Evolutionary conservation across 2,329 filamentous ascomycete genomes (phyloP).

Genomic region (Fusarium subtropicale): DNA sequence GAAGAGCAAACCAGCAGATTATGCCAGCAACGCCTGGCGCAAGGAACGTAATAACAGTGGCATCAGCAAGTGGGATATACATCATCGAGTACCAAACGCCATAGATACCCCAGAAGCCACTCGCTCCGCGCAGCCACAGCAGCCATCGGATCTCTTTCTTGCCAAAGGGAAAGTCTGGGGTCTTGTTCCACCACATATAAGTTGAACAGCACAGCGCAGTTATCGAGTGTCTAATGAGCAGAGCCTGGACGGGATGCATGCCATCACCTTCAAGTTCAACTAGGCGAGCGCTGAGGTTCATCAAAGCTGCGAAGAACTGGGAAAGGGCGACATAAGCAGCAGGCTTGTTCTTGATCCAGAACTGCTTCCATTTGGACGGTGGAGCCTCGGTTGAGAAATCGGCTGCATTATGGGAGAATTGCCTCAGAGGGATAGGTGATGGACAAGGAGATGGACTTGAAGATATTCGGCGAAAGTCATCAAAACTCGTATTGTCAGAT

Average conservation of each 20-base stretch:
- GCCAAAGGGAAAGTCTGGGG: slow-evolving; percentile 78
- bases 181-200: slow-evolving; percentile 79
- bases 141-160: slow-evolving; percentile 73
- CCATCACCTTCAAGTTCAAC: slow-evolving; percentile 77
- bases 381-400: slow-evolving; percentile 18
- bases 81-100: slow-evolving; percentile 76
- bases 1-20: slow-evolving; percentile 78
- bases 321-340: slow-evolving; percentile 78
- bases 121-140: slow-evolving; percentile 74
- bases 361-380: slow-evolving; percentile 46
- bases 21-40: slow-evolving; percentile 83
- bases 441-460: slow-evolving; percentile 42
- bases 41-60: slow-evolving; percentile 90
- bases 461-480: slow-evolving; percentile 42
- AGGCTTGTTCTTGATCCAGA: slow-evolving; percentile 77
- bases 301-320: slow-evolving; percentile 84
- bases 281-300: slow-evolving; percentile 85
- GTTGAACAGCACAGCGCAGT: slow-evolving; percentile 73
- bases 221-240: slow-evolving; percentile 82
- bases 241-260: slow-evolving; percentile 86
- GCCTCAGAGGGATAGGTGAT: slow-evolving; percentile 39
- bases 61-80: slow-evolving; percentile 87
- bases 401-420: slow-evolving; percentile 13
- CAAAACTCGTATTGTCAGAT: slow-evolving; percentile 27
- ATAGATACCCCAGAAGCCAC: slow-evolving; percentile 82